Evolutionary conservation across 139 green algal species (phyloP).

Genomic region (Deuterostichococcus epilithicus): DNA sequence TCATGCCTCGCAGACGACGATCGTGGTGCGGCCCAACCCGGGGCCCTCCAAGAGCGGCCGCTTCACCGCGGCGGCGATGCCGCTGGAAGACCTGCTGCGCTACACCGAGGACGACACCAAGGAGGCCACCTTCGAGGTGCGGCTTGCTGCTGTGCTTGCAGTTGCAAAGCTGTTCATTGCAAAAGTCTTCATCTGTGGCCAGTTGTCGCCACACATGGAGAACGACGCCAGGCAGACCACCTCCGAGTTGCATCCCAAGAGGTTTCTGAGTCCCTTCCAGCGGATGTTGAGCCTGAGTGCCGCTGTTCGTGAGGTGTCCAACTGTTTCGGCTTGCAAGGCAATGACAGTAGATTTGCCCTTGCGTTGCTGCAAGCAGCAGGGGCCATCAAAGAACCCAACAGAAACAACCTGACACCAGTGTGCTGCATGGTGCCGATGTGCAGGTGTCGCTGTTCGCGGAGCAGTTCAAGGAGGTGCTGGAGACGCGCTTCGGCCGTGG

Average conservation of each 20-base stretch:
- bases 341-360: too few relatives aligned
- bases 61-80: constrained; percentile 10
- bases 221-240: too few relatives aligned
- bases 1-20: constrained; percentile 4
- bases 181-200: too few relatives aligned
- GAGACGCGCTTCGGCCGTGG: constrained; percentile 46
- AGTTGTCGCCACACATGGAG: too few relatives aligned
- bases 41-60: constrained; percentile 7
- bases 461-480: constrained; percentile 60
- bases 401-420: neutral
- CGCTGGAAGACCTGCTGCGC: constrained; percentile 46
- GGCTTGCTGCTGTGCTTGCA: neutral
- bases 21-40: constrained; percentile 10
- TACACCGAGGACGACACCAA: constrained; percentile 50
- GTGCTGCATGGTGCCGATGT: neutral
- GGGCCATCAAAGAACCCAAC: neutral
- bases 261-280: too few relatives aligned
- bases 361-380: too few relatives aligned
- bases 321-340: neutral
- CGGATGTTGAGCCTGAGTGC: too few relatives aligned
- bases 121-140: constrained; percentile 35
- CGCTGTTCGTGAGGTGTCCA: too few relatives aligned
- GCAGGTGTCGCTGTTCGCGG: constrained; percentile 41
- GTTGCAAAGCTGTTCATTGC: too few relatives aligned
- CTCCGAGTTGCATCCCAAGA: too few relatives aligned